These are phyloP conservation scores for Pelargonium nanum DNA, from an alignment of 345 rosid genomes.

Conservation along the genomic window DNA sequence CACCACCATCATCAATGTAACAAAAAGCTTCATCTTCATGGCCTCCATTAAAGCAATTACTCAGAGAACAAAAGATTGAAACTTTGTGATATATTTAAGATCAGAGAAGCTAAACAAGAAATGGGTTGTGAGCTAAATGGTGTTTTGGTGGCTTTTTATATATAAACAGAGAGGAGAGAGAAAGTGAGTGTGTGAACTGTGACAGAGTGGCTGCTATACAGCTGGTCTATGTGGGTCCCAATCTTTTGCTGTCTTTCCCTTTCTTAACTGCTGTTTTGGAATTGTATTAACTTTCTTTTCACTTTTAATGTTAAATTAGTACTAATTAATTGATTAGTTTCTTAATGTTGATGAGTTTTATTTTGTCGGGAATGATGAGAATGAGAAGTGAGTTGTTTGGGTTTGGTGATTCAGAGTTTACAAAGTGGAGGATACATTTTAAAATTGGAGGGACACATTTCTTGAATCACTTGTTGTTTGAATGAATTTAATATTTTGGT, in stretches of 20 bases:
- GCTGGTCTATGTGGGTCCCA: slow-evolving; percentile 1
- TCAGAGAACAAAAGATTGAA: not conserved
- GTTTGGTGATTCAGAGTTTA: too few relatives aligned
- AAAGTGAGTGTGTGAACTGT: not conserved
- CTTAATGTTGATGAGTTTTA: not conserved
- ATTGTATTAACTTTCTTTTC: not conserved
- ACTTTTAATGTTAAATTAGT: not conserved
- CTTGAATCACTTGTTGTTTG: too few relatives aligned
- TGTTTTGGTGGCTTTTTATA: not conserved
- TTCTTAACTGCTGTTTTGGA: not conserved
- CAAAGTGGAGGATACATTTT: too few relatives aligned
- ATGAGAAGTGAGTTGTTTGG: not conserved
- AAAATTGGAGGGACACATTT: too few relatives aligned
- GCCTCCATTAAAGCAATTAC: slow-evolving; percentile 8
- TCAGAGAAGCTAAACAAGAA: not conserved
- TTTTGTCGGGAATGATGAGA: not conserved
- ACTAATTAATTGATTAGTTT: not conserved
- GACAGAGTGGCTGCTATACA: not conserved
- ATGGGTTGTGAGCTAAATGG: not conserved
- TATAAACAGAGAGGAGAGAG: not conserved
- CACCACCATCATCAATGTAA: slow-evolving; percentile 10
- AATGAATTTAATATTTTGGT: too few relatives aligned
- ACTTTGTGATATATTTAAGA: not conserved
- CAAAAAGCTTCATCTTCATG: slow-evolving; percentile 12
- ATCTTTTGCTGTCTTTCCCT: not conserved